Conservation (phyloP, 345 rosid genomes). For the Aquilaria yunnanensis region DNA sequence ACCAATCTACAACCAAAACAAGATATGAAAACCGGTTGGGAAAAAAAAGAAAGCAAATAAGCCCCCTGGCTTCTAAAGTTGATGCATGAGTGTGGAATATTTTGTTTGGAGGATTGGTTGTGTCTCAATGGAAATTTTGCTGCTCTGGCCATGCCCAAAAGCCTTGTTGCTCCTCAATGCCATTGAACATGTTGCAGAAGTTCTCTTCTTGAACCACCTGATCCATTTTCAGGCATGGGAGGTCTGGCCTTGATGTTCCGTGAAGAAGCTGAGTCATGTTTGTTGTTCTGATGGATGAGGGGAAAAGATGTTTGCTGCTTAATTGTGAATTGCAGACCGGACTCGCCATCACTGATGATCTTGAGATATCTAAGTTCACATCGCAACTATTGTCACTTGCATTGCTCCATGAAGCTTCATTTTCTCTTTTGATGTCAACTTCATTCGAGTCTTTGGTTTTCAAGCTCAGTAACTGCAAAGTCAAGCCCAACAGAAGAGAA, state of each 20-base stretch:
- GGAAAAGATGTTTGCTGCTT: conserved; percentile 37
- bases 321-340: conserved; percentile 29
- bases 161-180: conserved; percentile 63
- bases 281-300: conserved; percentile 45
- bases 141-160: conserved; percentile 80
- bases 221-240: conserved; percentile 37
- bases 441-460: conserved; percentile 48
- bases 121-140: conserved; percentile 42
- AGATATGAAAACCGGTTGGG: conserved; percentile 8
- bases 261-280: conserved; percentile 43
- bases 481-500: neutral
- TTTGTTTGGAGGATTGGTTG: conserved; percentile 8
- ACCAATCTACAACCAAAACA: conserved; percentile 24
- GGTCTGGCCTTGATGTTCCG: conserved; percentile 36
- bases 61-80: conserved; percentile 13
- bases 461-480: conserved; percentile 40
- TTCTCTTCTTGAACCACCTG: conserved; percentile 50
- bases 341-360: conserved; percentile 34
- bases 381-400: conserved; percentile 60
- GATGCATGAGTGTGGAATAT: conserved; percentile 10
- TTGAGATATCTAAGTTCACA: conserved; percentile 41
- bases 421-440: conserved; percentile 46
- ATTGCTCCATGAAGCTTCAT: conserved; percentile 68
- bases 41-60: conserved; percentile 2
- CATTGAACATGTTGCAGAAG: conserved; percentile 65